Conservation (phyloP, 257 asterid genomes). For the Nicotiana attenuata region DNA sequence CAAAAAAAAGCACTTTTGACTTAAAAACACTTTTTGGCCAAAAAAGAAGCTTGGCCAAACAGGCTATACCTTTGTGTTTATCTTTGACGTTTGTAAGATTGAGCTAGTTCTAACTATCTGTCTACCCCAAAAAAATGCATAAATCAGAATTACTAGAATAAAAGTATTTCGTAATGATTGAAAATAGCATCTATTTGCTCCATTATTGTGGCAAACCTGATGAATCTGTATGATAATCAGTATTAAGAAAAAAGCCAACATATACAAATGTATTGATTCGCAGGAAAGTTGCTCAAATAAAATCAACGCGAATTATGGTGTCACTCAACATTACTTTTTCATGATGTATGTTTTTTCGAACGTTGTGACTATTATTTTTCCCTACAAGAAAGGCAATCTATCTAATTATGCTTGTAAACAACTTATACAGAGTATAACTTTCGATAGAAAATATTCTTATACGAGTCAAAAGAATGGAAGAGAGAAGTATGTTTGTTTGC, state of each 20-base stretch:
- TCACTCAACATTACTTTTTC: slow-evolving; percentile 19
- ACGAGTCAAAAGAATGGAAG: slow-evolving; percentile 30
- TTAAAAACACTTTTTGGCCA: no score
- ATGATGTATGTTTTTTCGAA: background rate
- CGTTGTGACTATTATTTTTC: background rate
- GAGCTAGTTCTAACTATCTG: no score
- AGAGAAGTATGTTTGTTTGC: background rate
- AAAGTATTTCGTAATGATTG: background rate
- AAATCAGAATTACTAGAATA: no score
- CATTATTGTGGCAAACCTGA: background rate
- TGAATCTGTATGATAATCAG: slow-evolving; percentile 14
- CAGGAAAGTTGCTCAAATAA: slow-evolving; percentile 10
- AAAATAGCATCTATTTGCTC: background rate
- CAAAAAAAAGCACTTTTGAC: no score
- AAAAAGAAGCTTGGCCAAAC: no score
- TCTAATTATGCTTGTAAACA: background rate
- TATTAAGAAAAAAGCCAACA: slow-evolving; percentile 10
- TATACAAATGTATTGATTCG: background rate
- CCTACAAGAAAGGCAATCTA: background rate
- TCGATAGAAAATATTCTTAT: background rate
- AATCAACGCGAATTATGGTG: slow-evolving; percentile 15
- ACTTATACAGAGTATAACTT: background rate
- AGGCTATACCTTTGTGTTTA: background rate
- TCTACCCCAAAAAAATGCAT: no score
- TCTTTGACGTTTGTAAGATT: background rate